Conservation (phyloP, 2,329 filamentous ascomycete genomes). For the Rutstroemia sydowiana region DNA sequence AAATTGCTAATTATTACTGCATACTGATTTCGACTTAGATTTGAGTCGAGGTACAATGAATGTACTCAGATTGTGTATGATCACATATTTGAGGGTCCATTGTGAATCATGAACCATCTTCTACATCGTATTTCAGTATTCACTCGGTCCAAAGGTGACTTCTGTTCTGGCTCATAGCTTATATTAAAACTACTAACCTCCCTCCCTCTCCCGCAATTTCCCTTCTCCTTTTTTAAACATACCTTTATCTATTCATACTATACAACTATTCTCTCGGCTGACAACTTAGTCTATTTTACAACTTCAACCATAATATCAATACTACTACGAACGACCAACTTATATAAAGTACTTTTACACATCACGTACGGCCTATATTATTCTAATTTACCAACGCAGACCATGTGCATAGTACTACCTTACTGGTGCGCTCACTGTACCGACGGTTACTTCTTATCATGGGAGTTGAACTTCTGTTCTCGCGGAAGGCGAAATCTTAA, state of each 20-base stretch:
- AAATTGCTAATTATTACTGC: too few relatives aligned
- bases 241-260: too few relatives aligned
- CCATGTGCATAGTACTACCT: conserved; percentile 24
- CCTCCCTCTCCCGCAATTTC: too few relatives aligned
- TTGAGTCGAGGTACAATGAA: too few relatives aligned
- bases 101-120: conserved; percentile 8
- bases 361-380: not conserved
- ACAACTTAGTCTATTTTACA: too few relatives aligned
- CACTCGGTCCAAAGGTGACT: not conserved
- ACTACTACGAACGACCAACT: too few relatives aligned
- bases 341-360: too few relatives aligned
- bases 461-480: conserved; percentile 17
- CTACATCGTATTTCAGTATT: not conserved
- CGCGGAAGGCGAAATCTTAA: conserved; percentile 20
- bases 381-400: not conserved
- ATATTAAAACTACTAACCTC: not conserved
- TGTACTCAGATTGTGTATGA: not conserved
- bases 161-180: conserved; percentile 2
- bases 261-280: too few relatives aligned
- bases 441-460: conserved; percentile 20
- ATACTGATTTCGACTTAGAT: too few relatives aligned
- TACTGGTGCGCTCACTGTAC: conserved; percentile 23
- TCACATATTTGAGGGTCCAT: not conserved
- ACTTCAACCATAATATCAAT: too few relatives aligned
- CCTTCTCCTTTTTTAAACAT: too few relatives aligned